These are phyloP conservation scores for Chrysanthemum seticuspe DNA, from an alignment of 129 eudicot species.

Conservation along the genomic window DNA sequence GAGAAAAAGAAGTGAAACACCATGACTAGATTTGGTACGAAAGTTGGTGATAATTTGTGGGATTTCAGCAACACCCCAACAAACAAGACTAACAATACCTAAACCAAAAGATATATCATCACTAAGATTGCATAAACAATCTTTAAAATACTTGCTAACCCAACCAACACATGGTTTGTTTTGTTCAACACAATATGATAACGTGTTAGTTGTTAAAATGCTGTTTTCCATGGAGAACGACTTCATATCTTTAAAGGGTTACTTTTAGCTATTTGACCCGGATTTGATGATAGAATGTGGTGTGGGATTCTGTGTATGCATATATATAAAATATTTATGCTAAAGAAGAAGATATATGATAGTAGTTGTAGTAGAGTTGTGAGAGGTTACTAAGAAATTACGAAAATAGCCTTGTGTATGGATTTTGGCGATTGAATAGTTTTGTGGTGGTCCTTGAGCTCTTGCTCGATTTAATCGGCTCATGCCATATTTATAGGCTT, in stretches of 20 bases:
- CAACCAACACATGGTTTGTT: slow-evolving; percentile 70
- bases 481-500: slow-evolving; percentile 9
- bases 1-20: slow-evolving; percentile 82
- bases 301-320: slow-evolving; percentile 29
- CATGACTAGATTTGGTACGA: slow-evolving; percentile 89
- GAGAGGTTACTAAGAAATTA: slow-evolving; percentile 16
- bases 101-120: slow-evolving; percentile 80
- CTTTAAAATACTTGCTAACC: slow-evolving; percentile 75
- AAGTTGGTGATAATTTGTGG: slow-evolving; percentile 95
- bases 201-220: slow-evolving; percentile 22
- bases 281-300: slow-evolving; percentile 23
- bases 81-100: slow-evolving; percentile 66
- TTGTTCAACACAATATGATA: slow-evolving; percentile 65
- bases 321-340: slow-evolving; percentile 15
- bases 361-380: slow-evolving; percentile 26
- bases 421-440: slow-evolving; percentile 5
- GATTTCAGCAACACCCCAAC: slow-evolving; percentile 98
- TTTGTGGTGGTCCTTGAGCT: slow-evolving; percentile 22
- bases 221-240: slow-evolving; percentile 15
- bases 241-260: slow-evolving; percentile 30
- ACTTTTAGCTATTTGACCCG: slow-evolving; percentile 13
- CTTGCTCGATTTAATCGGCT: slow-evolving; percentile 14
- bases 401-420: slow-evolving; percentile 21
- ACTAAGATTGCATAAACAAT: slow-evolving; percentile 65
- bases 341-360: slow-evolving; percentile 16